Conservation (phyloP, 257 asterid species). For the Nicotiana obtusifolia region DNA sequence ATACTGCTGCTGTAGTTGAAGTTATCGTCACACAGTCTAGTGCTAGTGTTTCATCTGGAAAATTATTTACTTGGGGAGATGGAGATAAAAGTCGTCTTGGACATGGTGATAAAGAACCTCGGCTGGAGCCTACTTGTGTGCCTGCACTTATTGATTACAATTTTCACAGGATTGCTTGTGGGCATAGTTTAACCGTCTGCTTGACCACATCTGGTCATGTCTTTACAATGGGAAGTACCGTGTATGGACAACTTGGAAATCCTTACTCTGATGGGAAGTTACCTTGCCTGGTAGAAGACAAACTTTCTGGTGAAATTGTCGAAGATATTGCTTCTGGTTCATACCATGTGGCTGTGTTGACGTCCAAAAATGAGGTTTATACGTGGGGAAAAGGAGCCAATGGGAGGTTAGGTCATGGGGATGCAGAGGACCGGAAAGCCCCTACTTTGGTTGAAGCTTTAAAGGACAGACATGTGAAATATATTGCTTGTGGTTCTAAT, state of each 20-base stretch:
- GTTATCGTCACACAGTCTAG: conserved; percentile 78
- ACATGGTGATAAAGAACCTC: conserved; percentile 90
- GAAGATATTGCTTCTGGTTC: conserved; percentile 86
- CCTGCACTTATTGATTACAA: conserved; percentile 85
- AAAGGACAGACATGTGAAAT: conserved; percentile 83
- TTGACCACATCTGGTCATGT: conserved; percentile 71
- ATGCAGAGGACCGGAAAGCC: conserved; percentile 70
- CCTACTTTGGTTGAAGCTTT: conserved; percentile 76
- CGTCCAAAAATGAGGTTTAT: conserved; percentile 79
- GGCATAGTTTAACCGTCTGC: conserved; percentile 82
- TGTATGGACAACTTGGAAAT: conserved; percentile 89
- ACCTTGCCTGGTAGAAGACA: conserved; percentile 74
- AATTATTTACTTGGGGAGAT: conserved; percentile 95
- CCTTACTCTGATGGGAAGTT: conserved; percentile 71
- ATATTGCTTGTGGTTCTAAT: conserved; percentile 85
- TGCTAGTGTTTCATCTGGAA: conserved; percentile 76
- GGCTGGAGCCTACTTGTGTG: conserved; percentile 80
- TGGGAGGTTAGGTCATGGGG: conserved; percentile 95
- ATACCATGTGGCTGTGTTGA: conserved; percentile 74
- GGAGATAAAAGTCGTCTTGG: conserved; percentile 94
- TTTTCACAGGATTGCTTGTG: conserved; percentile 77
- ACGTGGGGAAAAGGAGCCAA: conserved; percentile 98
- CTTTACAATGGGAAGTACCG: conserved; percentile 90
- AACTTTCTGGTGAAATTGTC: conserved; percentile 53
- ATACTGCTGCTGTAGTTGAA: conserved; percentile 90